phyloP scores from a whole-genome alignment of 2,329 filamentous ascomycete genomes.

The Scytalidium sp. region DNA sequence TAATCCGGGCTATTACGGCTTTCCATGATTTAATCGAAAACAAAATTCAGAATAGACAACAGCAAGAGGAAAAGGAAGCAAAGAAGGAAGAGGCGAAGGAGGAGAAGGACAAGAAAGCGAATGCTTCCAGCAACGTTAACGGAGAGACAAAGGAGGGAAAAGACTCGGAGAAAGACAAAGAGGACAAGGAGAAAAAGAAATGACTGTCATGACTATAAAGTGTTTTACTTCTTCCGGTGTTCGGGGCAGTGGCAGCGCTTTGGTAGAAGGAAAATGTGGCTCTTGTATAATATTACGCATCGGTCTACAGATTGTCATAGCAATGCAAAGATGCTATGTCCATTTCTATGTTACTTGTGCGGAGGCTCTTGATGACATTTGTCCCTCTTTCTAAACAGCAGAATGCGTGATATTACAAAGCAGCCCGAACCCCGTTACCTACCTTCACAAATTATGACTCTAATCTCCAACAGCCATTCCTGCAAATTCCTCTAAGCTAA shows the following conservation, averaged over 20 bases:
- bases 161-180: slow-evolving; percentile 48
- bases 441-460: no score
- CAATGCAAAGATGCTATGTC: neutral
- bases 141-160: slow-evolving; percentile 48
- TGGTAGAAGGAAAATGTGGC: neutral
- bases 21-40: slow-evolving; percentile 99
- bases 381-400: no score
- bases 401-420: no score
- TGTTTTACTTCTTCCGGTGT: slow-evolving; percentile 20
- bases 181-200: slow-evolving; percentile 50
- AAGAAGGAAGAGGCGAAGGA: slow-evolving; percentile 63
- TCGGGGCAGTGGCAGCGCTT: slow-evolving; percentile 9
- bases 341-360: no score
- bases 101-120: slow-evolving; percentile 65
- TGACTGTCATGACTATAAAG: slow-evolving; percentile 19
- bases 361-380: no score
- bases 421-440: no score
- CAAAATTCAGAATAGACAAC: slow-evolving; percentile 98
- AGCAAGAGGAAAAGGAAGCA: slow-evolving; percentile 90
- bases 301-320: neutral
- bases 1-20: slow-evolving; percentile 96
- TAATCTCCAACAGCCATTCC: slow-evolving; percentile 49
- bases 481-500: slow-evolving; percentile 66
- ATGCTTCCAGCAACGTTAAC: slow-evolving; percentile 51
- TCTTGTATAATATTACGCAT: neutral